Conservation (phyloP, 2,329 filamentous ascomycete genomes). For the Pyrenochaeta sp. region DNA sequence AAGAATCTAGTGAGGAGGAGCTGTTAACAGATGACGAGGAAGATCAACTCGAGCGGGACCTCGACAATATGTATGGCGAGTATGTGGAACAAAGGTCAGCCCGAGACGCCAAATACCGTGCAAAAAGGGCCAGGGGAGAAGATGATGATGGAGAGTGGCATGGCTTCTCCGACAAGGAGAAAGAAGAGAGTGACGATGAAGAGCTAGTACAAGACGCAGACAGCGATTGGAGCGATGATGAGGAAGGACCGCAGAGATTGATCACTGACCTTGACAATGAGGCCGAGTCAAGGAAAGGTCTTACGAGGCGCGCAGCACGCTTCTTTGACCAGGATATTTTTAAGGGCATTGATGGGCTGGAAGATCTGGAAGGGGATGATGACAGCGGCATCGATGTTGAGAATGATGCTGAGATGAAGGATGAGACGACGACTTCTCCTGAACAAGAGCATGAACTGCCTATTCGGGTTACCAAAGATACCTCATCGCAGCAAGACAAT, state of each 20-base stretch:
- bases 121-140: conserved; percentile 84
- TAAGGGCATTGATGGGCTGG: conserved; percentile 75
- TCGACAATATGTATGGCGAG: conserved; percentile 86
- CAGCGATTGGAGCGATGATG: conserved; percentile 70
- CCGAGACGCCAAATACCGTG: conserved; percentile 84
- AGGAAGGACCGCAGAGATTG: conserved; percentile 59
- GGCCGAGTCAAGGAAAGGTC: conserved; percentile 60
- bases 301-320: conserved; percentile 84
- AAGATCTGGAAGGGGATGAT: conserved; percentile 62
- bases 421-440: conserved; percentile 10
- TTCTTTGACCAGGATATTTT: conserved; percentile 98
- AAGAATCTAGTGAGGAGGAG: conserved; percentile 57
- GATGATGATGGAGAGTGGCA: conserved; percentile 84
- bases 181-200: conserved; percentile 66
- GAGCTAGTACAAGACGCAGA: conserved; percentile 66
- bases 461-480: conserved; percentile 29
- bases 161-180: conserved; percentile 75
- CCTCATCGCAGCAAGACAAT: conserved; percentile 26
- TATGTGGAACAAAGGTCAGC: conserved; percentile 84
- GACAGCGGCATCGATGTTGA: conserved; percentile 53
- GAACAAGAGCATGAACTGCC: conserved; percentile 22
- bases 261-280: conserved; percentile 70
- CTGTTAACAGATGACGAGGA: conserved; percentile 77
- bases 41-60: conserved; percentile 81
- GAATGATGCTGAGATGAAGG: conserved; percentile 34